Evolutionary conservation across 1,284 basidiomycete genomes (phyloP), one percentile per base, ranked within the genome.

Genomic region (Ustilago xerochloae): DNA sequence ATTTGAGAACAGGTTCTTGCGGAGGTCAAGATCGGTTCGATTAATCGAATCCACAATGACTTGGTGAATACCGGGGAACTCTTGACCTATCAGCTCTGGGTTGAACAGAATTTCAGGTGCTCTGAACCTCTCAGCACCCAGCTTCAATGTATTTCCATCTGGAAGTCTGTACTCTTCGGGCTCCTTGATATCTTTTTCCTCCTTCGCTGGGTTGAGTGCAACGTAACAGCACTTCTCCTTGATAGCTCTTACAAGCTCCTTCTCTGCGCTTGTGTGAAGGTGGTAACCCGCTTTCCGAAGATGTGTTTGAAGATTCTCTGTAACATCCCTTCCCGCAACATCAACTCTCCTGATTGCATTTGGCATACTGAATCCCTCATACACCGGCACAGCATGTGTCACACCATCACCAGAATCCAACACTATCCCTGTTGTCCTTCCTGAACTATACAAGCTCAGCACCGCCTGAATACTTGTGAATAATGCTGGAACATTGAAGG

Each of bases 151-250:
- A 82, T 97, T 96, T 38, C 97, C 97, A 84, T 99, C 97, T 6
- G 97, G 97, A 77, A 99, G 87, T 78, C 90, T 90, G 86, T 97
- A 99, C 79, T 96, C 94, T 84, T 98, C 96, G 68, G 87, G 65
- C 28, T 69, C 60, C 43, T 77, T 77, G 39, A 88, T 78, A 58
- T 97, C 95, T 85, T 97, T 98, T 86, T 98, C 95, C 85, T 98
- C 97, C 85, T 97, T 97, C 3, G 88, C 87, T 2, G 94, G 93
- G 81, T 93, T 94, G 41, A 93, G 84, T 4, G 96, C 93, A 60
- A 99, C 88, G 86, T 98, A 99, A 84, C 96, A 99, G 66, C 91
- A 93, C 85, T 97, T 97, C 87, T 99, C 97, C 86, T 99, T 99
- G 86, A 99, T 97, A 50, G 93, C 93, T 61, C 97, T 88, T 12